Base-by-base conservation (phyloP, 805 yeast species). In the Saccharomycopsis sp. region DNA sequence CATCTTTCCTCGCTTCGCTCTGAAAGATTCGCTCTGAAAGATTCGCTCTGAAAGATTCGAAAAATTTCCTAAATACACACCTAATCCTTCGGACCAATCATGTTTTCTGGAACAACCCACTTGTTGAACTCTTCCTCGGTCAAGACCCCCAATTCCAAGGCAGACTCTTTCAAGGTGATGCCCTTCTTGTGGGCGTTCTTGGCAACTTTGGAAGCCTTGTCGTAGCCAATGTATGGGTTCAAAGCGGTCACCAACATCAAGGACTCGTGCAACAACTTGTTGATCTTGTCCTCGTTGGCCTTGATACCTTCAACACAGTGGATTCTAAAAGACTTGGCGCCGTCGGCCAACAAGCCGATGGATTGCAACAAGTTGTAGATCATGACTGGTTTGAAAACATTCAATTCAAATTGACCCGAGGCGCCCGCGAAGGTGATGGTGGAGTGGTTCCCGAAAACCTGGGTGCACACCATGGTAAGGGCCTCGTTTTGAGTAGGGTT, bases 401-500 rank as follows among this genome's bases (percentile, higher is more conserved):
- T 92, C 63, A 92, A 77, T 72, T 92, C 98, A 55, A 92, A 92
- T 70, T 92, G 98, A 55, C 98, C 98, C 30, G 95, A 84, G 29
- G 98, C 96, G 59, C 98, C 98, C 33, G 96, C 94, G 60, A 85
- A 86, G 26, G 97, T 88, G 66, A 92, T 84, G 50, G 96, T 77
- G 34, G 95, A 66, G 66, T 92, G 80, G 78, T 92, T 92, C 63
- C 98, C 98, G 61, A 92, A 86, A 20, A 92, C 96, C 72, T 92
- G 98, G 50, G 92, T 76, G 61, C 95, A 87, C 48, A 89, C 96
- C 95, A 92, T 94, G 50, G 97, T 92, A 62, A 92, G 69, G 41
- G 98, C 98, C 73, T 92, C 98, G 64, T 88, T 88, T 71, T 92
- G 98, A 43, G 98, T 92, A 52, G 98, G 98, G 75, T 92, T 92